Evolutionary conservation across 768 basidiomycete genomes (phyloP).

Genomic region (Leucosporidium scottii): DNA sequence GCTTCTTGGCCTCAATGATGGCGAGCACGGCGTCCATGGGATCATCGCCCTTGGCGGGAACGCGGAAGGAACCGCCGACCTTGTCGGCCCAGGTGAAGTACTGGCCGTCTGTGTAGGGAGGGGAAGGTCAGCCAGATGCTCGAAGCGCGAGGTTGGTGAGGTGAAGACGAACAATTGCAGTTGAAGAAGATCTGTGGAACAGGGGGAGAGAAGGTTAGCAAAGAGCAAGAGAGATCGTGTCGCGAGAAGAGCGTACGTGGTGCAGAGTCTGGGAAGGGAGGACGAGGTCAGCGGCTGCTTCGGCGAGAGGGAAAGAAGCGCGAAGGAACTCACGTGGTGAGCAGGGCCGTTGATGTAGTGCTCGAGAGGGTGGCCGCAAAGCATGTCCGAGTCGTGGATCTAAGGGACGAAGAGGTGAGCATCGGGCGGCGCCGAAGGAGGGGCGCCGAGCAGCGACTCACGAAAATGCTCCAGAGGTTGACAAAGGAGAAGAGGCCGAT

Average conservation of each 20-base stretch:
- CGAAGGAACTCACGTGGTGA: constrained; percentile 54
- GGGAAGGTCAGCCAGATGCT: constrained; percentile 12
- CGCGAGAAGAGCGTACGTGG: constrained; percentile 46
- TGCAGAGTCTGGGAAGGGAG: constrained; percentile 57
- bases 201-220: too few relatives aligned
- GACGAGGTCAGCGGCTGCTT: neutral
- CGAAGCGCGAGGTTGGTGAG: neutral
- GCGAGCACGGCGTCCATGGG: constrained; percentile 66
- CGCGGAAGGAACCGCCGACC: constrained; percentile 74
- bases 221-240: too few relatives aligned
- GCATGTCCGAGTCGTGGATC: constrained; percentile 99
- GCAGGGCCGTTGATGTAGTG: constrained; percentile 90
- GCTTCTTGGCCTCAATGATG: constrained; percentile 38
- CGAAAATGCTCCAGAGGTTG: constrained; percentile 89
- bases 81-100: constrained; percentile 97
- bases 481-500: constrained; percentile 81
- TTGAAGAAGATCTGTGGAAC: constrained; percentile 77
- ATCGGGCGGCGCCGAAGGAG: neutral
- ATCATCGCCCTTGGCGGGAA: constrained; percentile 74
- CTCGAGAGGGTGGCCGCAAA: constrained; percentile 81
- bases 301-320: neutral
- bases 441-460: constrained; percentile 41
- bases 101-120: constrained; percentile 45
- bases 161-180: constrained; percentile 72
- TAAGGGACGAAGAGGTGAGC: constrained; percentile 37